phyloP scores from a whole-genome alignment of 208 protist genomes.

The Phytomonas francai region DNA sequence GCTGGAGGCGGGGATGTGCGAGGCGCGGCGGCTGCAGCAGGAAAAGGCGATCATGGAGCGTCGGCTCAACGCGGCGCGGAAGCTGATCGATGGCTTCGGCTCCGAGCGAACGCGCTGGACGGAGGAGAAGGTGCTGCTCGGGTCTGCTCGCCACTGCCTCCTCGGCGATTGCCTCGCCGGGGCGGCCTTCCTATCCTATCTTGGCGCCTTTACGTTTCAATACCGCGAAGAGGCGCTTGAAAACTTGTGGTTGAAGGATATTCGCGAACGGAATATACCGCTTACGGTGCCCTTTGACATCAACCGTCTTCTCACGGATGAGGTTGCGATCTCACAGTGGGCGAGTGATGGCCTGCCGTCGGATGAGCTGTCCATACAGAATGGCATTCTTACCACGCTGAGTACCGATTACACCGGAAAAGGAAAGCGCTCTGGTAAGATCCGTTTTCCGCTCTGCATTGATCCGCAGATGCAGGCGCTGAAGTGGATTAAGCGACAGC shows the following conservation, averaged over 20 bases:
- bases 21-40: slow-evolving; percentile 89
- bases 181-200: slow-evolving; percentile 96
- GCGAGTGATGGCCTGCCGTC: slow-evolving; percentile 95
- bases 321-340: slow-evolving; percentile 97
- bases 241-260: slow-evolving; percentile 87
- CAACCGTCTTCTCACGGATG: slow-evolving; percentile 91
- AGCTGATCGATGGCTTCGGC: slow-evolving; percentile 95
- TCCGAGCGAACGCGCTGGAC: slow-evolving; percentile 96
- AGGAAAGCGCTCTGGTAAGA: slow-evolving; percentile 69
- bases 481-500: slow-evolving; percentile 98
- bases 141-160: slow-evolving; percentile 76
- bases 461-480: slow-evolving; percentile 99
- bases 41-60: slow-evolving; percentile 93
- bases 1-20: slow-evolving; percentile 85
- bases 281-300: slow-evolving; percentile 86
- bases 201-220: slow-evolving; percentile 95
- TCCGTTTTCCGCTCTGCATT: slow-evolving; percentile 97
- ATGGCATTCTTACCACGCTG: slow-evolving; percentile 95
- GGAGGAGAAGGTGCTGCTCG: slow-evolving; percentile 89
- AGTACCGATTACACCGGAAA: slow-evolving; percentile 77
- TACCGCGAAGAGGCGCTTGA: slow-evolving; percentile 94
- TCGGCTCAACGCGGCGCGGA: slow-evolving; percentile 91
- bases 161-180: slow-evolving; percentile 97
- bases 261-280: slow-evolving; percentile 83
- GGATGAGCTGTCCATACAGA: slow-evolving; percentile 98